Evolutionary conservation across 495 filamentous ascomycete species (phyloP), one percentile per base, ranked within the genome.

Genomic region (Xanthoparmelia taractica): DNA sequence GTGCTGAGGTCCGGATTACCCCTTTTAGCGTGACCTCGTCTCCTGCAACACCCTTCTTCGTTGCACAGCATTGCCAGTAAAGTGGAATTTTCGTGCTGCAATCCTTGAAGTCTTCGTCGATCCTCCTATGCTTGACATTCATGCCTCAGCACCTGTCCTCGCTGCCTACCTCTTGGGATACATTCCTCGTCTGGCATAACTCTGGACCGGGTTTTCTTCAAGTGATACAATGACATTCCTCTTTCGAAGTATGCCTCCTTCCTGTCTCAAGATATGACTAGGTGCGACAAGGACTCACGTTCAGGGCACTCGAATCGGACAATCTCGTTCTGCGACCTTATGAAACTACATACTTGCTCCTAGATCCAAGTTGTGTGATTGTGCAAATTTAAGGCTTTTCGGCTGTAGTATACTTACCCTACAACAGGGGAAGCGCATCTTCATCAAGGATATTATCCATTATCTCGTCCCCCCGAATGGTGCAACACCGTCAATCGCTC

Each of bases 381-480:
- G 20, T n/a, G 36, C 41, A 12, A 23, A 11, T 29, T 56, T 36
- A 62, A 54, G 15, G 60, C n/a, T 43, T 43, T 56, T 13, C 36
- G 13, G 43, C 48, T 43, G 34, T 55, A 31, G 55, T 43, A 43
- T 64, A 73, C 77, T 80, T 76, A 81, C 74, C 73, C 64, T 69
- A 36, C 27, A 76, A 69, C 71, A 76, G 73, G 73, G 76, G 67
- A 96, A 96, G 76, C 87, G 94, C 62, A 74, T 96, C 68, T 96
- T 97, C 79, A 94, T 98, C 82, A 98, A 98, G 73, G 94, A 97
- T 73, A 98, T 98, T 70, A 83, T 87, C 43, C 85, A 97, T 73
- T 96, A 97, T 72, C 77, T 96, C 50, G 75, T 93, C 61, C 91
- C 93, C 8, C 92, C 91, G 4, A 72, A 85, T 65, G 76, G 77